Base-by-base conservation (phyloP, 1,139 yeast species). In the Yamadazyma atlantica region DNA sequence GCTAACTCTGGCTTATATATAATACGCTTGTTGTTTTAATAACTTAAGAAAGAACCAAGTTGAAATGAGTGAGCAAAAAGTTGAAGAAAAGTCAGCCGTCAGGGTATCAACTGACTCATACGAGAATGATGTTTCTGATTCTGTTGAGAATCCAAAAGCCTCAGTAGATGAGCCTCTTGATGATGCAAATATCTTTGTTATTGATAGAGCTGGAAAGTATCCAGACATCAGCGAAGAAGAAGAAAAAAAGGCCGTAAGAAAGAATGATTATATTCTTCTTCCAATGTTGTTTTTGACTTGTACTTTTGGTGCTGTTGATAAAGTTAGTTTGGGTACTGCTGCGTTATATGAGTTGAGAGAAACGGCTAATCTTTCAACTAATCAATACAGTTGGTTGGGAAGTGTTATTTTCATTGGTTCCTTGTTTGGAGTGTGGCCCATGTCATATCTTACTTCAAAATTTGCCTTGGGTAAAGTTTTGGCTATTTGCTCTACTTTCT, bases 371-470 rank as follows among this genome's bases (percentile, higher is more conserved):
- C 53, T 75, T 40, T 46, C 41, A 1, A 71, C 72, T n/a, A 60
- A 60, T 35, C 62, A 69, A 41, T 75, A 71, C 47, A 58, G 73
- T 23, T 75, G 80, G 80, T 47, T 67, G 7, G 66, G 75, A 4
- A 61, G 77, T 1, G 58, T 69, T 34, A 54, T 75, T 32, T 75
- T 65, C 47, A 55, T 75, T 35, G 80, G 80, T 15, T 70, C 68
- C 22, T 55, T 75, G 19, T 64, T 58, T n/a, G 66, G 69, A 27
- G 65, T 62, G 49, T 59, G 64, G 50, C 76, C 78, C 3, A 58
- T 62, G 57, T 48, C 62, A 12, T 57, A 44, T 41, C 33, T 61
- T 16, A 42, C 60, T 31, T 64, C 58, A 41, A 55, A 49, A 35
- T 55, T 46, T 35, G 53, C 55, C 23, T 40, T 56, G 17, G 66